phyloP scores from a whole-genome alignment of 352 stramenopile genomes.

The Globisporangium okanoganense region DNA sequence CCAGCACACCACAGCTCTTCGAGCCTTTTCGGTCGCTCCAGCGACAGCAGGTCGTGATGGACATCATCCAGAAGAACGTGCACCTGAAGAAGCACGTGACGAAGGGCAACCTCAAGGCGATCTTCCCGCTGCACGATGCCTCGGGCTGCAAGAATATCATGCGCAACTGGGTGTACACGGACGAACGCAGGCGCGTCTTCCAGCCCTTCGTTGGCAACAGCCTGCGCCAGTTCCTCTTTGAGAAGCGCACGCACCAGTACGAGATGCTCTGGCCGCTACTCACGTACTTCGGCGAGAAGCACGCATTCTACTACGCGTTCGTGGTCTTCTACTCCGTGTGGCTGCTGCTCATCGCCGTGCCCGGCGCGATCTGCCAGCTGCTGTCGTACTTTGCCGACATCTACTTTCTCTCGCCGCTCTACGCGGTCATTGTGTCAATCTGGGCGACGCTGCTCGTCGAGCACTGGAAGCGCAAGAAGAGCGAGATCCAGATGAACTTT shows the following conservation, averaged over 20 bases:
- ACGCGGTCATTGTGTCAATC: constrained; percentile 75
- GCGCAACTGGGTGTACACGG: constrained; percentile 49
- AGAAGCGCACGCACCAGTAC: constrained; percentile 61
- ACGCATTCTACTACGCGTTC: constrained; percentile 79
- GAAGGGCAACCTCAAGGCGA: constrained; percentile 44
- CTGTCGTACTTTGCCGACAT: constrained; percentile 29
- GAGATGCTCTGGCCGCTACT: constrained; percentile 78
- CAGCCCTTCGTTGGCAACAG: constrained; percentile 49
- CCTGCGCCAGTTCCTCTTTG: constrained; percentile 55
- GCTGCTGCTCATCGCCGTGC: constrained; percentile 55
- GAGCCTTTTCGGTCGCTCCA: constrained; percentile 73
- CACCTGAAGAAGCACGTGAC: constrained; percentile 57
- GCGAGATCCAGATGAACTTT: constrained; percentile 74
- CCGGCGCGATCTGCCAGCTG: constrained; percentile 45
- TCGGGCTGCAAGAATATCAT: constrained; percentile 61
- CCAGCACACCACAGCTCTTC: constrained; percentile 37
- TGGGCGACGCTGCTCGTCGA: constrained; percentile 87
- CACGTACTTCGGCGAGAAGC: constrained; percentile 82
- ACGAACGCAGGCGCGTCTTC: constrained; percentile 33
- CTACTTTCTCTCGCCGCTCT: constrained; percentile 40
- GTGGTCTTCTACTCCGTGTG: constrained; percentile 71
- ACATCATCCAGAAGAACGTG: constrained; percentile 72
- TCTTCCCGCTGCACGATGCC: constrained; percentile 68
- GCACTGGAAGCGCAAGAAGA: constrained; percentile 88
- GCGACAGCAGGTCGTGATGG: constrained; percentile 69